Conservation (phyloP, 768 basidiomycete species). For the Leccinum subtestaceum region DNA sequence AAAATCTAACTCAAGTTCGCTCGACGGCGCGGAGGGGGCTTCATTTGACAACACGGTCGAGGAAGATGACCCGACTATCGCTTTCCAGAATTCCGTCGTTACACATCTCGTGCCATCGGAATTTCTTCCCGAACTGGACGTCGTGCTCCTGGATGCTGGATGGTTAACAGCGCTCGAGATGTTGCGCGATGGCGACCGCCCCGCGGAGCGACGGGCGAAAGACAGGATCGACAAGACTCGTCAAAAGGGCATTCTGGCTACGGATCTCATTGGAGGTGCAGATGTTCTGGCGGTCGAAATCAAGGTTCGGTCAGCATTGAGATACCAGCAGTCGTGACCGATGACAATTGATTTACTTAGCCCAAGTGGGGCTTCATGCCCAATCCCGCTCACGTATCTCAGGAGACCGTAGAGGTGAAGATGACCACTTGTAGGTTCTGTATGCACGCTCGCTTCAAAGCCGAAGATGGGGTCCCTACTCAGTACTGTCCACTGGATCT, state of each 20-base stretch:
- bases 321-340: constrained; percentile 1
- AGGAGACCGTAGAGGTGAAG: constrained; percentile 57
- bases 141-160: constrained; percentile 40
- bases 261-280: constrained; percentile 69
- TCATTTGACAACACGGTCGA: constrained; percentile 23
- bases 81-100: constrained; percentile 66
- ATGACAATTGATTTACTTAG: constrained; percentile 38
- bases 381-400: constrained; percentile 54
- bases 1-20: constrained; percentile 25
- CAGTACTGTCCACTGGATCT: constrained; percentile 89
- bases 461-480: constrained; percentile 33
- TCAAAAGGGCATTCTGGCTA: constrained; percentile 67
- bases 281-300: constrained; percentile 77
- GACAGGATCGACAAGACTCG: constrained; percentile 58
- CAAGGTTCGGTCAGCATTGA: constrained; percentile 55
- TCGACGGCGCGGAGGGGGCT: constrained; percentile 1
- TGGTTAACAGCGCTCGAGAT: constrained; percentile 63
- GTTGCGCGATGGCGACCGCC: constrained; percentile 50
- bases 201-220: constrained; percentile 49
- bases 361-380: constrained; percentile 98
- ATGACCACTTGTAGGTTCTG: constrained; percentile 81
- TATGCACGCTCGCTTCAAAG: constrained; percentile 71
- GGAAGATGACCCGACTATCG: constrained; percentile 41
- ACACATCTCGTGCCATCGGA: constrained; percentile 57
- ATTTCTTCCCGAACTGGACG: constrained; percentile 56